Percentiles rank a stretch among this genome's conserved stretches.
Evolutionary conservation across 2,329 filamentous ascomycete genomes (phyloP).

Genomic region (Clathrospora elynae): DNA sequence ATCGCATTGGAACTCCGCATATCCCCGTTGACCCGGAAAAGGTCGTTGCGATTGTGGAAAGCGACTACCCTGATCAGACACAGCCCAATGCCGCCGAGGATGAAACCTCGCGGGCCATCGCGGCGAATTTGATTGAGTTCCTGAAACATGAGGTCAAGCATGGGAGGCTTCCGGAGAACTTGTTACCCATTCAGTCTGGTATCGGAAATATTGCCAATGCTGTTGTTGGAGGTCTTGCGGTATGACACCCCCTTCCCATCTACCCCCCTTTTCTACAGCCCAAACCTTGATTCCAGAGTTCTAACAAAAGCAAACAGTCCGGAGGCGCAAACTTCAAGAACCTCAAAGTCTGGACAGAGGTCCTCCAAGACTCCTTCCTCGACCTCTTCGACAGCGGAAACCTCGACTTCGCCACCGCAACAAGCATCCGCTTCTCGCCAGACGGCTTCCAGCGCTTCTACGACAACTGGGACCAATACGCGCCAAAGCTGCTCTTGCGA

Average conservation of each 20-base stretch:
- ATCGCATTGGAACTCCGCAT: conserved; percentile 80
- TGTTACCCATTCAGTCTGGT: conserved; percentile 82
- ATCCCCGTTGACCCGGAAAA: conserved; percentile 85
- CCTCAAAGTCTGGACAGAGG: conserved; percentile 91
- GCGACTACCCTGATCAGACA: conserved; percentile 79
- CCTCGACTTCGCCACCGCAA: conserved; percentile 87
- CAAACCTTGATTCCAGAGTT: too few relatives aligned
- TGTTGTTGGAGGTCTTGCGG: conserved; percentile 78
- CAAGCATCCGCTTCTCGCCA: conserved; percentile 87
- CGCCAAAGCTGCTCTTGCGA: conserved; percentile 80
- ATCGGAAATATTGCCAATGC: conserved; percentile 95
- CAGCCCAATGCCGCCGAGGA: conserved; percentile 78
- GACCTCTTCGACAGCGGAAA: conserved; percentile 89
- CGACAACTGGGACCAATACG: conserved; percentile 79
- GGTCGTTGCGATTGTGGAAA: conserved; percentile 83
- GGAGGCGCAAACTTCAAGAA: conserved; percentile 79
- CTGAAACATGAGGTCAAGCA: conserved; percentile 82
- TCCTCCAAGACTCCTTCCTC: conserved; percentile 89
- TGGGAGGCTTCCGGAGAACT: conserved; percentile 75
- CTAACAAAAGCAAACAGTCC: conserved; percentile 48
- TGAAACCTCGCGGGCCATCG: conserved; percentile 72
- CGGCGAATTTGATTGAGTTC: conserved; percentile 79
- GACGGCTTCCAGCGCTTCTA: conserved; percentile 93
- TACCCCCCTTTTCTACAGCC: too few relatives aligned
- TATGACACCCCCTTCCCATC: conserved; percentile 23